Percentiles rank a stretch among this genome's conserved stretches.
Conservation (phyloP, 352 stramenopile species). For the Globisporangium spiculum region DNA sequence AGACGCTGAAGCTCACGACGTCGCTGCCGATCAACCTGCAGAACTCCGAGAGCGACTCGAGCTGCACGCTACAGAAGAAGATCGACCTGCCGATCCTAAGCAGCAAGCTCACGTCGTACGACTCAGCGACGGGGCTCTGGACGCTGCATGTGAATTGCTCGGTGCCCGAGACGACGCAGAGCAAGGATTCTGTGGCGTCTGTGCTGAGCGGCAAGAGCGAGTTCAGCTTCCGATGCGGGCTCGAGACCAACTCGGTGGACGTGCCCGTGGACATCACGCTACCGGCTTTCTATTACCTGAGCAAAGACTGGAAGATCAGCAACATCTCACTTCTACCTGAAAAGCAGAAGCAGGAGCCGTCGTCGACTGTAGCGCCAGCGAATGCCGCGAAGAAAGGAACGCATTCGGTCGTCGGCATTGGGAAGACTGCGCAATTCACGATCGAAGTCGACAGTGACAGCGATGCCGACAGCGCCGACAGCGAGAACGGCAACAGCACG, state of each 20-base stretch:
- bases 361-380: conserved; percentile 16
- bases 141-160: conserved; percentile 24
- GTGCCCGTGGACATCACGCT: conserved; percentile 20
- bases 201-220: conserved; percentile 15
- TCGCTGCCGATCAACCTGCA: conserved; percentile 14
- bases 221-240: conserved; percentile 16
- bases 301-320: conserved; percentile 20
- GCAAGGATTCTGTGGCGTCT: conserved; percentile 7
- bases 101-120: conserved; percentile 18
- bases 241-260: conserved; percentile 14
- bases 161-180: conserved; percentile 10
- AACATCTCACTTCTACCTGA: conserved; percentile 19
- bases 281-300: conserved; percentile 18
- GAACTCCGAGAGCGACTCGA: conserved; percentile 18
- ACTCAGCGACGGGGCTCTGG: conserved; percentile 15
- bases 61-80: conserved; percentile 20
- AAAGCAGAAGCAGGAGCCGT: background rate
- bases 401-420: conserved; percentile 11
- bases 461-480: background rate
- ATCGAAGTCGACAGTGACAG: conserved; percentile 16
- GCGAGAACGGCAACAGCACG: background rate
- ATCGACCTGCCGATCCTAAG: conserved; percentile 14
- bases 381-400: conserved; percentile 1
- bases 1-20: conserved; percentile 9
- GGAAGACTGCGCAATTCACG: conserved; percentile 12